Conservation (phyloP, 371 early-diverging fungal genomes). For the Mucor piriformis region DNA sequence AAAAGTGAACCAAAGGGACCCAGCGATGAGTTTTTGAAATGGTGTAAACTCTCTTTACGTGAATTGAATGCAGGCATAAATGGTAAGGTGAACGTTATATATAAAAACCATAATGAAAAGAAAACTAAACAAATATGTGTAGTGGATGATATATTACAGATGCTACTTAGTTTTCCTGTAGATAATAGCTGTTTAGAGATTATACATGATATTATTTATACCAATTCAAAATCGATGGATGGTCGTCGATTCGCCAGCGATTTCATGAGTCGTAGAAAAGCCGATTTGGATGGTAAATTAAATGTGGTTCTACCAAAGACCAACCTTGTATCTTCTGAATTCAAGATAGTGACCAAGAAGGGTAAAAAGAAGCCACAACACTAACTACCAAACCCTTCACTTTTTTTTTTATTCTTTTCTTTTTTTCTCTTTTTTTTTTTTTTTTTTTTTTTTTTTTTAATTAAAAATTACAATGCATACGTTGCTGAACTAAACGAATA, state of each 20-base stretch:
- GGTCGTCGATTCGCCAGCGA: conserved; percentile 76
- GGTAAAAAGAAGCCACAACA: conserved; percentile 19
- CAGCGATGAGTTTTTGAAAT: conserved; percentile 66
- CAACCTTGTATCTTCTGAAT: conserved; percentile 1
- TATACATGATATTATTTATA: conserved; percentile 72
- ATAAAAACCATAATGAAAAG: neutral
- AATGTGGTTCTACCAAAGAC: conserved; percentile 12
- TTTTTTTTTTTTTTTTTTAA: neutral
- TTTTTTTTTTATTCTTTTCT: neutral
- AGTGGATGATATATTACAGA: conserved; percentile 68
- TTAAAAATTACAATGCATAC: conserved; percentile 41
- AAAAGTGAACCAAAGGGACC: conserved; percentile 38
- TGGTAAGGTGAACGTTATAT: conserved; percentile 17
- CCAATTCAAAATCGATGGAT: conserved; percentile 62
- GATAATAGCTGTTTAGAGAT: conserved; percentile 68
- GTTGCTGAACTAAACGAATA: conserved; percentile 51
- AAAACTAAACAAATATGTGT: neutral
- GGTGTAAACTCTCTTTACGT: conserved; percentile 65
- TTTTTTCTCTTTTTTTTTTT: neutral
- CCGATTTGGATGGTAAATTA: conserved; percentile 52
- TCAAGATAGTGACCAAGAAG: conserved; percentile 24
- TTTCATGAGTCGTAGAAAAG: conserved; percentile 69
- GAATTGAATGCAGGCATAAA: conserved; percentile 59
- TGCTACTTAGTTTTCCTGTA: conserved; percentile 69
- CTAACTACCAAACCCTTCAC: neutral